Evolutionary conservation across 2,329 filamentous ascomycete species (phyloP), one percentile per base, ranked within the genome.

Genomic region (Penicillium oxalicum): DNA sequence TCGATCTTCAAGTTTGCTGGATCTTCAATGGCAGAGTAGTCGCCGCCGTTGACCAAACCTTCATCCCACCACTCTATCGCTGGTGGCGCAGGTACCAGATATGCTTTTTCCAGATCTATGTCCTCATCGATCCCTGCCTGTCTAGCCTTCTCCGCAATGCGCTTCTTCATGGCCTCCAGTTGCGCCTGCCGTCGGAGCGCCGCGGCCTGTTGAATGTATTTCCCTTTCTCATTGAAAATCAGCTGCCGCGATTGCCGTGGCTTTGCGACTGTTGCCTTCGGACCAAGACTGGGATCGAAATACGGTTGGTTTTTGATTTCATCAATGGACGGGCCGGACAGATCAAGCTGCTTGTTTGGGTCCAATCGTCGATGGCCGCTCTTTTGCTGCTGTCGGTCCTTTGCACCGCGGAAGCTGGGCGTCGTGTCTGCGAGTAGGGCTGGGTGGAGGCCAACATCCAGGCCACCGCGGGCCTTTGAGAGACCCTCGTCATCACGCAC

Each of bases 11-110:
- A 74, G 38, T 80, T 83, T 12, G 73, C 70, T 0, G 79, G 74
- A 50, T 86, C 73, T 26, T 85, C 80, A 49, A 93, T 80, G 51
- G 78, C 77, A 50, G 84, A 79, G 70, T 97, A 96, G 47, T 79
- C 84, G 37, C 80, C 79, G 37, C 86, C 88, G 44, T 86, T 79
- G 12, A 95, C 77, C 13, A 97, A 74, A 2, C 84, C 88, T 71
- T 97, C 91, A 61, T 98, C 93, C 88, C 91, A 97, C 93, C 93
- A 98, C 68, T 98, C 93, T 37, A 97, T 79, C 6, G 86, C 86
- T 4, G 93, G 93, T 8, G 93, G 93, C 29, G 79, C 77, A 54
- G 91, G 85, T 5, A 96, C 82, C 4, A 93, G 71, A 65, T 91
- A 97, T 29, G 89, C 87, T 68, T 91, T 95, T 68, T 98, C 91